These are phyloP conservation scores for Kokia cookei DNA, from an alignment of 441 rosid genomes.

Conservation along the genomic window DNA sequence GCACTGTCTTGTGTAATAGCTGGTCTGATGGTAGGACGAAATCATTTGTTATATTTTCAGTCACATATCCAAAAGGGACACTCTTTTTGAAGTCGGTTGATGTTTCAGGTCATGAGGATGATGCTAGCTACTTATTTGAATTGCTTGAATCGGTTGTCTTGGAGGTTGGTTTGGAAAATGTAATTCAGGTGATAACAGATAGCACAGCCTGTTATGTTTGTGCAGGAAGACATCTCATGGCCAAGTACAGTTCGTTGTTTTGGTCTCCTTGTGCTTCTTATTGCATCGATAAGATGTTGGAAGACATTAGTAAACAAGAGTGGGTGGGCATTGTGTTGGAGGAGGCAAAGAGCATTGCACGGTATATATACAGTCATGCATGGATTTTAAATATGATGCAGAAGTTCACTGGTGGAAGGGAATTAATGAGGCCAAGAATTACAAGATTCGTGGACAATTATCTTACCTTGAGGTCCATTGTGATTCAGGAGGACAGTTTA, in stretches of 20 bases:
- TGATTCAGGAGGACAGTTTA: constrained; percentile 47
- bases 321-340: constrained; percentile 44
- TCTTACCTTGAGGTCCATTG: constrained; percentile 44
- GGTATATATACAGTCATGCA: constrained; percentile 35
- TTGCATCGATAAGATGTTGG: constrained; percentile 57
- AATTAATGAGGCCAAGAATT: constrained; percentile 42
- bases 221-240: constrained; percentile 56
- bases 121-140: constrained; percentile 44
- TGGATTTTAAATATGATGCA: constrained; percentile 44
- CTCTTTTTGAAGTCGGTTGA: constrained; percentile 48
- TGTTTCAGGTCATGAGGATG: constrained; percentile 49
- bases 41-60: constrained; percentile 37
- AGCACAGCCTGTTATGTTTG: constrained; percentile 34
- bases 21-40: constrained; percentile 34
- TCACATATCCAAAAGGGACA: constrained; percentile 41
- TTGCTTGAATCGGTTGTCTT: constrained; percentile 47
- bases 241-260: constrained; percentile 48
- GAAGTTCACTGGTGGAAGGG: constrained; percentile 50
- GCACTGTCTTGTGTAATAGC: constrained; percentile 53
- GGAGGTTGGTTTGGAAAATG: constrained; percentile 58
- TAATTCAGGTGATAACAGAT: constrained; percentile 53
- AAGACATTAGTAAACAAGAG: constrained; percentile 51
- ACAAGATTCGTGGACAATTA: constrained; percentile 28
- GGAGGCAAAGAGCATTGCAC: constrained; percentile 41
- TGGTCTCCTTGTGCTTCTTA: constrained; percentile 58